Evolutionary conservation across 202 grass and related monocot genomes (phyloP), one percentile per base, ranked within the genome.

Genomic region (Miscanthus sacchariflorus): DNA sequence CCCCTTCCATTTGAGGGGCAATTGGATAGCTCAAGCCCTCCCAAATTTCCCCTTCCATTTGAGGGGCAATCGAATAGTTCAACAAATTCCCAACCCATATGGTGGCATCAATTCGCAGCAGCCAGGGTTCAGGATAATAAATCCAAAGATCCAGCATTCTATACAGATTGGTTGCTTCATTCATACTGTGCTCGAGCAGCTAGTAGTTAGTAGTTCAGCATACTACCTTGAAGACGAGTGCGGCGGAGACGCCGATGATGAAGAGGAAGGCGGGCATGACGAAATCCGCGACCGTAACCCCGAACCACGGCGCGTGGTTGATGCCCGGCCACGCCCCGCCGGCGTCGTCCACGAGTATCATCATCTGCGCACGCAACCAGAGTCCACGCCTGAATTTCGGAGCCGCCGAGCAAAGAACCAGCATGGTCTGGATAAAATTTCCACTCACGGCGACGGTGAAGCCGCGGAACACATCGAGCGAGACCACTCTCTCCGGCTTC

Each of bases 231-330:
- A 93, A 99, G 17, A 99, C 96, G 73, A 96, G 91, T 49, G 96
- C 94, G 13, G 91, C 88, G 39, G 92, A 96, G 42, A 96, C 68
- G 23, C 96, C 96, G 5, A 99, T 93, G 81, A 94, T 95, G 91
- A 96, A 99, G 89, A 99, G 94, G 87, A 99, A 99, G 72, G 86
- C 88, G 13, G 94, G 96, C 96, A 96, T 95, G 82, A 99, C 94
- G 83, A 96, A 99, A 77, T 99, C 96, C 23, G 96, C 96, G 18
- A 93, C 89, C 15, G 96, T 99, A 5, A 93, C 92, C 38, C 96
- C 96, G 19, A 99, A 88, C 96, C 96, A 99, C 66, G 96, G 96
- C 74, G 94, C 64, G 82, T 96, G 96, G 73, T 99, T 99, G 74
- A 99, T 99, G 69, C 89, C 87, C 65, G 96, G 94, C 82, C 95